Conservation (phyloP, 129 eudicot species). For the Flaveria bidentis region DNA sequence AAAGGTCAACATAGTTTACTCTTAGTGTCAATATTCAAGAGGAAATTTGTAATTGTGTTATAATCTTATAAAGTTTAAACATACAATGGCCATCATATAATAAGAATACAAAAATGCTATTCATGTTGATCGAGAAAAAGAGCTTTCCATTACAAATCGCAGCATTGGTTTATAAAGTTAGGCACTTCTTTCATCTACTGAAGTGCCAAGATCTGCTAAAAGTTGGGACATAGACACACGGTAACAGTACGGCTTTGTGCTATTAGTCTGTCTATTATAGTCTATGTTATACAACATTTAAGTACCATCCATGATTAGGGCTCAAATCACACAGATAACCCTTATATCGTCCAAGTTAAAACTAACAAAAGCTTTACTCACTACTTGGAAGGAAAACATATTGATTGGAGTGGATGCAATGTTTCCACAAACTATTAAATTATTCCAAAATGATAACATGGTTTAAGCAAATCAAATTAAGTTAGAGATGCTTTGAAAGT, state of each 20-base stretch:
- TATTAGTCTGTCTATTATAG: neutral
- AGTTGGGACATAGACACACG: neutral
- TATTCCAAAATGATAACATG: neutral
- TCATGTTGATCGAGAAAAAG: neutral
- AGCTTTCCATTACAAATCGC: neutral
- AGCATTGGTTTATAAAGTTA: conserved; percentile 1
- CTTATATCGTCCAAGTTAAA: neutral
- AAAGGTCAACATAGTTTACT: neutral
- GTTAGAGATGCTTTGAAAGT: neutral
- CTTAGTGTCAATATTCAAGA: neutral
- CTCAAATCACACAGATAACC: conserved; percentile 12
- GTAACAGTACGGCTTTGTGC: neutral
- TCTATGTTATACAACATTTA: neutral
- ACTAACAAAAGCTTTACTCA: neutral
- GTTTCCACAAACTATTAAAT: neutral
- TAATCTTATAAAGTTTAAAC: neutral
- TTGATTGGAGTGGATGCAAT: neutral
- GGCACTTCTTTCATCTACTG: conserved; percentile 4
- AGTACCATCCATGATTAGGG: conserved; percentile 4
- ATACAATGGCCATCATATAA: neutral
- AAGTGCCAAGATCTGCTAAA: neutral
- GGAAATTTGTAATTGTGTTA: conserved; percentile 1
- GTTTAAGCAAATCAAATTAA: neutral
- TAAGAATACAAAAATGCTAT: neutral
- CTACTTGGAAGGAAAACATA: neutral